Percentiles rank a stretch among this genome's conserved stretches.
phyloP scores from a whole-genome alignment of 2,329 filamentous ascomycete species.

The Diaporthe ilicicola region DNA sequence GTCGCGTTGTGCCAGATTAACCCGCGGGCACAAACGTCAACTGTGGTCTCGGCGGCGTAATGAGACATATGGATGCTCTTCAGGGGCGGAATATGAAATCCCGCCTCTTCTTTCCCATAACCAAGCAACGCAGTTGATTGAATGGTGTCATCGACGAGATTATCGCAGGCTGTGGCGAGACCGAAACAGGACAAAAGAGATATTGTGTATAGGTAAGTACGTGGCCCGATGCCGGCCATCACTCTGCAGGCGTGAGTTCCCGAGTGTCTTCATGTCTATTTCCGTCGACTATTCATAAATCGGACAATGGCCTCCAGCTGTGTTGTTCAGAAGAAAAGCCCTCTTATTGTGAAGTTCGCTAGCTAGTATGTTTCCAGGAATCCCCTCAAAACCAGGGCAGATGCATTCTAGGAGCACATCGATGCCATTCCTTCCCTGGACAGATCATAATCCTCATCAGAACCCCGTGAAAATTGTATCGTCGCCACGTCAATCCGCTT shows the following conservation, averaged over 20 bases:
- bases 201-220: too few relatives aligned
- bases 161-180: neutral
- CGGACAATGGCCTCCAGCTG: too few relatives aligned
- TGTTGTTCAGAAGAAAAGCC: neutral
- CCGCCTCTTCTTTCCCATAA: too few relatives aligned
- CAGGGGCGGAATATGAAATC: too few relatives aligned
- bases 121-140: neutral
- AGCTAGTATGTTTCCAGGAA: neutral
- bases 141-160: neutral
- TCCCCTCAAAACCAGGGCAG: neutral
- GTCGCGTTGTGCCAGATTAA: neutral
- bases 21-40: neutral
- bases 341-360: slow-evolving; percentile 16
- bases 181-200: too few relatives aligned
- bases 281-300: too few relatives aligned
- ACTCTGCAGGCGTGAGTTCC: neutral
- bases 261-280: neutral
- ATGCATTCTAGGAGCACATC: neutral
- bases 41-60: neutral
- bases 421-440: neutral
- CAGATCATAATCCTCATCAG: neutral
- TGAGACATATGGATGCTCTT: neutral
- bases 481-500: neutral
- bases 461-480: neutral
- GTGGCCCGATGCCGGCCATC: neutral